These are phyloP conservation scores for Citrus mangshanensis DNA, from an alignment of 345 rosid species.

Conservation along the genomic window DNA sequence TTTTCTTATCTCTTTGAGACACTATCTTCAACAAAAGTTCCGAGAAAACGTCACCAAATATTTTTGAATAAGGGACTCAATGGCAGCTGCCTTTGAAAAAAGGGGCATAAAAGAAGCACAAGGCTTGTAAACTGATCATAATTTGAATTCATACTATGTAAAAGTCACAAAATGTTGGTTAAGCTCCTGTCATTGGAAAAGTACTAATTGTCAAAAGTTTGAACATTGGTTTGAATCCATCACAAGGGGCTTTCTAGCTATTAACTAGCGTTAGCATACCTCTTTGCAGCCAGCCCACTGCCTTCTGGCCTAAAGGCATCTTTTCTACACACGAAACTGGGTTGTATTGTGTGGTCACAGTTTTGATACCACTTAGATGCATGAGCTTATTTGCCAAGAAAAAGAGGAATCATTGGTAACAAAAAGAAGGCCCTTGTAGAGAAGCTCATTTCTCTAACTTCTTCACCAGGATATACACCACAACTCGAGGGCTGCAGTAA, in stretches of 20 bases:
- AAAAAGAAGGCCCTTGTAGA: not conserved
- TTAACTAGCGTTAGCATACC: not conserved
- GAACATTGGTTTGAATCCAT: not conserved
- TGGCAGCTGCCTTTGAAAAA: too few relatives aligned
- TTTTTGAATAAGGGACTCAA: not conserved
- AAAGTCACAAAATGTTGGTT: too few relatives aligned
- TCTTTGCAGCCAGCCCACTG: not conserved
- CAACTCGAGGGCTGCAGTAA: slow-evolving; percentile 62
- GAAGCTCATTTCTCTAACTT: slow-evolving; percentile 19
- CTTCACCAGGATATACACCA: slow-evolving; percentile 69
- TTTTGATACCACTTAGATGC: not conserved
- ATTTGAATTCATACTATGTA: too few relatives aligned
- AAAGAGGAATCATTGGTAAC: not conserved
- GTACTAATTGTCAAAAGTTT: too few relatives aligned
- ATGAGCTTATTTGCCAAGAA: not conserved
- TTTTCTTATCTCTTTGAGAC: not conserved
- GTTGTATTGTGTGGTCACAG: not conserved
- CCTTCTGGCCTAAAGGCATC: not conserved
- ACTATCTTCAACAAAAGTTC: not conserved
- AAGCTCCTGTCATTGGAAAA: too few relatives aligned
- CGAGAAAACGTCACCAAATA: not conserved
- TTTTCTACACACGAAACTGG: not conserved
- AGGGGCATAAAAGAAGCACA: too few relatives aligned
- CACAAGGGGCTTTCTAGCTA: not conserved
- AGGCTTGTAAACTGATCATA: too few relatives aligned